phyloP scores from a whole-genome alignment of 2,329 filamentous ascomycete genomes.

The Periconia macrospinosa region DNA sequence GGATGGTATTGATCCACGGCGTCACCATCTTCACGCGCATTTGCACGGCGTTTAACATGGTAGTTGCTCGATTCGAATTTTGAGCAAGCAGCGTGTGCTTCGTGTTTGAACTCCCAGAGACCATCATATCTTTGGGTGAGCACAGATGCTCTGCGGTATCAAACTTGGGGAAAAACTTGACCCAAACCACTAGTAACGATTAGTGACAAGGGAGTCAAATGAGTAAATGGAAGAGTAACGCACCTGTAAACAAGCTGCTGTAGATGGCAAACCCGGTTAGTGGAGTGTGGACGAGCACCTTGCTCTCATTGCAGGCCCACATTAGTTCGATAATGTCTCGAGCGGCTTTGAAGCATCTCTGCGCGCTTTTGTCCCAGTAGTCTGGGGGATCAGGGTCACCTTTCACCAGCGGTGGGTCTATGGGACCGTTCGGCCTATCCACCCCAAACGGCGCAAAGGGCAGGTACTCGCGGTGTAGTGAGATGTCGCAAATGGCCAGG shows the following conservation, averaged over 20 bases:
- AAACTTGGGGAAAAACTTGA: constrained; percentile 69
- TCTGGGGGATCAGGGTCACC: constrained; percentile 1
- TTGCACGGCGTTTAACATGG: neutral
- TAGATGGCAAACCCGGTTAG: constrained; percentile 65
- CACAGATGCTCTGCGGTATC: constrained; percentile 61
- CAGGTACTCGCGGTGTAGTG: constrained; percentile 69
- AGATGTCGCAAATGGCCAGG: constrained; percentile 65
- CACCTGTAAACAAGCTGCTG: neutral
- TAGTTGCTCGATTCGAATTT: neutral
- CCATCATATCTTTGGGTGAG: constrained; percentile 9
- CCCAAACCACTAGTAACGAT: constrained; percentile 58
- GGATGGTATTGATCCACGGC: neutral
- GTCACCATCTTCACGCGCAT: neutral
- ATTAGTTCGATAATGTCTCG: constrained; percentile 67
- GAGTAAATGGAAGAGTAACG: neutral
- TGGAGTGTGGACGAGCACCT: constrained; percentile 67
- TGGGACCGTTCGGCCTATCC: constrained; percentile 56
- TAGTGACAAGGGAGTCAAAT: neutral
- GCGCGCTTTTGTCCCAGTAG: constrained; percentile 66
- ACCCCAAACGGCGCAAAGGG: constrained; percentile 64
- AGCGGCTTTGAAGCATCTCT: constrained; percentile 64
- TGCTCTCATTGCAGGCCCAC: constrained; percentile 61
- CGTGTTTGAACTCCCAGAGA: neutral
- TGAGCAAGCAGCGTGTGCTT: constrained; percentile 36
- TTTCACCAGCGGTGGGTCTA: constrained; percentile 52